Conservation (phyloP, 2,329 filamentous ascomycete genomes). For the Pseudogymnoascus destructans region DNA sequence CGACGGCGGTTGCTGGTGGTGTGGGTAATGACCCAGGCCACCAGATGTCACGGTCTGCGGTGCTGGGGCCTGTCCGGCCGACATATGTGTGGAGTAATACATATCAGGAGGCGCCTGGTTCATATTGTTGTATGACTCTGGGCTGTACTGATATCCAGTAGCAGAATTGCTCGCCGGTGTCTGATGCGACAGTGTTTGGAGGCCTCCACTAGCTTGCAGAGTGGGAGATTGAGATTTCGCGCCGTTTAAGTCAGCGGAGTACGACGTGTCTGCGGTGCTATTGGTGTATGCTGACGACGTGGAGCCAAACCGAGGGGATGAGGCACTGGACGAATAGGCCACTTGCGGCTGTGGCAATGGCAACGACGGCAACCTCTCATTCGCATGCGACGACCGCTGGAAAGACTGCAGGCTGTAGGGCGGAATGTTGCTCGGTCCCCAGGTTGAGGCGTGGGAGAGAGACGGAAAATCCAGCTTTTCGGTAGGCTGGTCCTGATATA, state of each 20-base stretch:
- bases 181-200: constrained; percentile 30
- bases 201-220: constrained; percentile 37
- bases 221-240: constrained; percentile 69
- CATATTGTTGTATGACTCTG: constrained; percentile 44
- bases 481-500: constrained; percentile 32
- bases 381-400: constrained; percentile 53
- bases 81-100: constrained; percentile 74
- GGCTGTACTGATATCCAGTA: constrained; percentile 31
- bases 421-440: constrained; percentile 57
- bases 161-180: constrained; percentile 23
- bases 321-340: constrained; percentile 54
- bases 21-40: constrained; percentile 62
- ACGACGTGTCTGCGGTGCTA: constrained; percentile 29
- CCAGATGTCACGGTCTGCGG: constrained; percentile 66
- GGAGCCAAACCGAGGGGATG: constrained; percentile 68
- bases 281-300: constrained; percentile 47
- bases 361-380: constrained; percentile 60
- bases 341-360: constrained; percentile 52
- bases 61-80: constrained; percentile 59
- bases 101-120: constrained; percentile 72
- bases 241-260: constrained; percentile 35
- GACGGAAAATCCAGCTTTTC: constrained; percentile 91
- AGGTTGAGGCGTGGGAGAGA: constrained; percentile 70
- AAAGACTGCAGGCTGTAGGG: constrained; percentile 57
- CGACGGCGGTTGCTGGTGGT: constrained; percentile 53